These are phyloP conservation scores for Rhodomyrtus tomentosa DNA, from an alignment of 345 rosid species.

Conservation along the genomic window DNA sequence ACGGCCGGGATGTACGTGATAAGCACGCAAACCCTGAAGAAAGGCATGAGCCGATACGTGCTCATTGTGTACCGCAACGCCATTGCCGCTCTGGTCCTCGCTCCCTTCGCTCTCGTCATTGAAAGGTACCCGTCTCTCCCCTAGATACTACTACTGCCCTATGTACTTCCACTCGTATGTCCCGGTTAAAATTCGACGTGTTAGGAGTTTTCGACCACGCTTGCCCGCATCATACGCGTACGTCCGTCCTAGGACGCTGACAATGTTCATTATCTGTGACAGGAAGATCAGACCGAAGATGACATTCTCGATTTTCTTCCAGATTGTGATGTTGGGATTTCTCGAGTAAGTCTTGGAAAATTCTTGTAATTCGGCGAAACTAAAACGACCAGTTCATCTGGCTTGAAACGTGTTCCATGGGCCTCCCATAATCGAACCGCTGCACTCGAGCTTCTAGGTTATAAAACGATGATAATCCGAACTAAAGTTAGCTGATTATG, in stretches of 20 bases:
- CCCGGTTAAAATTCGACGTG: no score
- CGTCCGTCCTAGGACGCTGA: background rate
- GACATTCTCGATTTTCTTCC: slow-evolving; percentile 46
- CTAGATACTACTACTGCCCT: background rate
- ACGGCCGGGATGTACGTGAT: slow-evolving; percentile 58
- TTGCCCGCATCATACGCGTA: no score
- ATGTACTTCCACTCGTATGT: no score
- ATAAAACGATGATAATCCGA: background rate
- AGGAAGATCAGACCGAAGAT: slow-evolving; percentile 79
- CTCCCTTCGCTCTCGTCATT: slow-evolving; percentile 62
- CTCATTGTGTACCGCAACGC: slow-evolving; percentile 64
- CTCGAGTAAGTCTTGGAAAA: slow-evolving; percentile 36
- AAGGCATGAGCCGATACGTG: slow-evolving; percentile 70
- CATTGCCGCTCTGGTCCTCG: slow-evolving; percentile 58
- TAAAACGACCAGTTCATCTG: background rate
- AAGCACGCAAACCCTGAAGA: slow-evolving; percentile 44
- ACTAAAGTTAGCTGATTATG: background rate
- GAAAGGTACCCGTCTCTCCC: slow-evolving; percentile 37
- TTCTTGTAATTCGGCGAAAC: background rate
- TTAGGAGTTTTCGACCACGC: no score
- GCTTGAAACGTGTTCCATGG: background rate
- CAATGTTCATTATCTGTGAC: background rate
- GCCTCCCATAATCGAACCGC: background rate
- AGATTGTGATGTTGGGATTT: slow-evolving; percentile 48
- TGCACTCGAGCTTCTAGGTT: background rate